Base-by-base conservation (phyloP, 306 rosid species). In the Bauhinia variegata region DNA sequence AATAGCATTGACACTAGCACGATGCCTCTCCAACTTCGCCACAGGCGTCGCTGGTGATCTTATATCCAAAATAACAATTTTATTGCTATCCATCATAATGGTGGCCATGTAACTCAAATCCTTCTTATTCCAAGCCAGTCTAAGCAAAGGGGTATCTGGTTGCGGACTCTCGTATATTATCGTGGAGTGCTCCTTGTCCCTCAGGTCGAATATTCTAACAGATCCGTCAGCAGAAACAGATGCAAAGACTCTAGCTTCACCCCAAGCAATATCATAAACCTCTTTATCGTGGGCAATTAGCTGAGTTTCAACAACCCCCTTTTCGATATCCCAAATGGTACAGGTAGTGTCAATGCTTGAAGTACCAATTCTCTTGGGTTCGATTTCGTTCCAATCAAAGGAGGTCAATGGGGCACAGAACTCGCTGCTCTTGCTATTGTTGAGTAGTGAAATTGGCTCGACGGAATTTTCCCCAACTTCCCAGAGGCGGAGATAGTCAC, bases 401-500 rank as follows among this genome's bases (percentile, higher is more conserved):
- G 99, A 93, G 46, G 99, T 93, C 19, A 93, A 59, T 0, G 99
- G 99, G 42, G 99, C 99, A 32, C 93, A 89, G 54, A 88, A 93
- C 63, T 88, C 99, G 80, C 88, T 83, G 77, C 87, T 76, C 68
- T 88, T 93, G 76, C 88, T 81, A 70, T 93, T 93, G 85, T 93
- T 88, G 53, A 93, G 79, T n/a, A 93, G 92, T 0, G 93, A 83
- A 18, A 88, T 48, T 4, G 96, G 65, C 10, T 93, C 96, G 11
- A 80, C 77, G 53, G 99, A 73, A 47, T 70, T 34, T 0, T 93
- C 93, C 0, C 84, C 79, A 23, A 93, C 68, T 46, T 90, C 90
- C 99, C 99, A 93, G 80, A 93, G 99, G 68, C 99, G 97, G 64
- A 93, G 97, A 64, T 68, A 90, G 87, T 93, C 97, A 32, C 99